Conservation (phyloP, 495 filamentous ascomycete genomes). For the Penicillium mononematosum region DNA sequence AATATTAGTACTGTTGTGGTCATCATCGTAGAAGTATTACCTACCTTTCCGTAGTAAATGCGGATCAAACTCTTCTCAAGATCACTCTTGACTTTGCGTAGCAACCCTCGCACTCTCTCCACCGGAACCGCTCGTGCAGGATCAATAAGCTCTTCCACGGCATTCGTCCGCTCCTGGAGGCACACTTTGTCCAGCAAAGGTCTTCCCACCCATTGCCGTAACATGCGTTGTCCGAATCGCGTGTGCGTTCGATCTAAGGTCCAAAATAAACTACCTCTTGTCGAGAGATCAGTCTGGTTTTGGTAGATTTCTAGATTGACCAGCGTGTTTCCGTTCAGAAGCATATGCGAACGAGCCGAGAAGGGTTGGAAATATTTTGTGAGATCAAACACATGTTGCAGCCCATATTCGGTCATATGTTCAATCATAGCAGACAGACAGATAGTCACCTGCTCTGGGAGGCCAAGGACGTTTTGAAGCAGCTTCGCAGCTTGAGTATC, state of each 20-base stretch:
- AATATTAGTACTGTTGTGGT: conserved; percentile 24
- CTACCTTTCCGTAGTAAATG: conserved; percentile 88
- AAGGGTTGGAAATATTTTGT: conserved; percentile 99
- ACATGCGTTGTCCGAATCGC: conserved; percentile 79
- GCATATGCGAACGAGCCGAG: conserved; percentile 90
- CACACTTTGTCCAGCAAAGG: conserved; percentile 76
- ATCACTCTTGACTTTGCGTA: conserved; percentile 72
- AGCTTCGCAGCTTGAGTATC: conserved; percentile 55
- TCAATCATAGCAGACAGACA: conserved; percentile 97
- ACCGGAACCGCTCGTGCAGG: conserved; percentile 61
- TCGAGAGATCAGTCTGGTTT: conserved; percentile 84
- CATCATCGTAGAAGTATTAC: not conserved
- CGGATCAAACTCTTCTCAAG: conserved; percentile 89
- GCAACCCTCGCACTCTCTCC: conserved; percentile 68
- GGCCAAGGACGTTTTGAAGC: conserved; percentile 79
- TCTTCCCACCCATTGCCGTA: conserved; percentile 94
- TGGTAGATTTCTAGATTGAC: conserved; percentile 94
- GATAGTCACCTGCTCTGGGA: conserved; percentile 83
- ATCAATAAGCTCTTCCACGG: conserved; percentile 84
- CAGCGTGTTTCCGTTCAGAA: conserved; percentile 92
- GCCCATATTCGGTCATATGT: conserved; percentile 87
- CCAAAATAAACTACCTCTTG: conserved; percentile 93
- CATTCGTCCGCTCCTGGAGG: conserved; percentile 80
- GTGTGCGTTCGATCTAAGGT: conserved; percentile 90
- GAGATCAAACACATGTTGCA: conserved; percentile 94